Evolutionary conservation across 2,329 filamentous ascomycete genomes (phyloP), one percentile per base, ranked within the genome.

Genomic region (Phyllachora maydis): DNA sequence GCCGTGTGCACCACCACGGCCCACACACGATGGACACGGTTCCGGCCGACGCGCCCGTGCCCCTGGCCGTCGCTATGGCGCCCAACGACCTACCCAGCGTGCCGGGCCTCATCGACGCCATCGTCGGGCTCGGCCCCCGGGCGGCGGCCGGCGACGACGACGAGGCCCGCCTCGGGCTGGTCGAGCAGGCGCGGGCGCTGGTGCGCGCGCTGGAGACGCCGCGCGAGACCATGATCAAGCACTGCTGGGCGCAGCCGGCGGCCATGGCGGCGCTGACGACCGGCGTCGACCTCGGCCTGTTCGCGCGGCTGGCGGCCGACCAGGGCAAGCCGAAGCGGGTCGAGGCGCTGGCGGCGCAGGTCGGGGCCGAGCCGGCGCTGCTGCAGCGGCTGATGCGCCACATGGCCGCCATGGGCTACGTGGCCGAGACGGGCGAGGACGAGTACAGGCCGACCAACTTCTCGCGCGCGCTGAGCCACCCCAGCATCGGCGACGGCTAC

Each of bases 181-280:
- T 45, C 9, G 30, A 38, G 2, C 41, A 45, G 26, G 47, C 49
- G 2, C 40, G 45, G n/a, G 29, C 33, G 1, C 27, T 46, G 2
- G 36, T 43, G 16, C 37, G 40, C 14, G 42, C 49, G 0, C 37
- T 54, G 0, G 53, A 59, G 31, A 56, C 50, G 0, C 55, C 55
- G 0, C 42, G 53, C 5, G 55, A 60, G 36, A 51, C 52, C 0
- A 55, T 58, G 42, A 43, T 57, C 25, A 42, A 49, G 26, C 51
- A 57, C 21, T 42, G 36, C 29, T 59, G 54, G 50, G 50, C 49
- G 0, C 43, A 58, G 23, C 25, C 26, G n/a, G 8, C 18, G 8
- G 18, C 19, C 3, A 14, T 23, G 8, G 15, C 26, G 11, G 25
- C 27, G 5, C 23, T 35, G 9, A 14, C 26, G 5, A 19, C 32